A percentile compares a stretch with the other conserved stretches of the same genome.
Evolutionary conservation across 441 rosid species (phyloP).

Genomic region (Adansonia gregorii): DNA sequence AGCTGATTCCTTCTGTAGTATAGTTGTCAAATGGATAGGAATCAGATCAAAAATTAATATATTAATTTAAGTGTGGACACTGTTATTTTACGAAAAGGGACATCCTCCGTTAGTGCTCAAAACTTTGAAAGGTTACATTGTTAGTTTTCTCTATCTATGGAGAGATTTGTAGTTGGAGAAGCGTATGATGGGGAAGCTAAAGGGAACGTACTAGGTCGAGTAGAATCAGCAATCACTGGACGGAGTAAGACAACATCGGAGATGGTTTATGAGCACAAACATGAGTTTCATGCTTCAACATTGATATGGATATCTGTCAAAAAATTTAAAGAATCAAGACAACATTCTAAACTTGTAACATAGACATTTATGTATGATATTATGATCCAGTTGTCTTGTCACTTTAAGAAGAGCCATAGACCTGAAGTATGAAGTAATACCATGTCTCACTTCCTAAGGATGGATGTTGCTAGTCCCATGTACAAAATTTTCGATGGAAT

Average conservation of each 20-base stretch:
- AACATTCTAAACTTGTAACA: too few species aligned
- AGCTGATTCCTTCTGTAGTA: neutral
- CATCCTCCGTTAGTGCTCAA: constrained; percentile 86
- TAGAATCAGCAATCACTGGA: too few species aligned
- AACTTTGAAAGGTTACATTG: constrained; percentile 62
- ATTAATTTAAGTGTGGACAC: constrained; percentile 16
- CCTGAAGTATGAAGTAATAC: too few species aligned
- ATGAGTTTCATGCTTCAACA: neutral
- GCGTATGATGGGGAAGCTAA: too few species aligned
- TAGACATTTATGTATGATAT: neutral
- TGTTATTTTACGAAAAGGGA: constrained; percentile 62
- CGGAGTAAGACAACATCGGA: too few species aligned
- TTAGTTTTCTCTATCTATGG: too few species aligned
- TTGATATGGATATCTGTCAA: neutral
- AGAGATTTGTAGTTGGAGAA: too few species aligned
- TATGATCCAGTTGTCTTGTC: too few species aligned
- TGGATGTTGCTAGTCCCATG: too few species aligned
- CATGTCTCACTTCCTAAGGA: too few species aligned
- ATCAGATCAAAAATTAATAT: constrained; percentile 1
- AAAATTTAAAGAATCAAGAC: neutral
- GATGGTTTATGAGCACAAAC: neutral
- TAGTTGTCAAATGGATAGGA: neutral
- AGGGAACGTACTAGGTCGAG: too few species aligned
- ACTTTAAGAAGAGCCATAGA: constrained; percentile 14
- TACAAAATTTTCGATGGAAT: neutral